Evolutionary conservation across 164 flowering plant genomes (phyloP), one percentile per base, ranked within the genome.

Genomic region (Paratinospora sagittata): DNA sequence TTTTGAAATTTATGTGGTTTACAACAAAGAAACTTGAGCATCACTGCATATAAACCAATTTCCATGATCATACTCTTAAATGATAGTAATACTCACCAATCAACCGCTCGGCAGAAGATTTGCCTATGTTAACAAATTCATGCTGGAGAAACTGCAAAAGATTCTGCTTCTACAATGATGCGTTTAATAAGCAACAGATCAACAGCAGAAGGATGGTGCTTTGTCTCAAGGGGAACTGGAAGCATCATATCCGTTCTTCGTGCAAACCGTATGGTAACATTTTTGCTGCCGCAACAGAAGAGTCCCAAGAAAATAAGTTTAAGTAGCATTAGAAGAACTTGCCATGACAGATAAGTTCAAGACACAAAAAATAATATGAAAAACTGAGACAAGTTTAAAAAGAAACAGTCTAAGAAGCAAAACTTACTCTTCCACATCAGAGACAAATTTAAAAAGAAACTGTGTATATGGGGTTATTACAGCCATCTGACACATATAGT

Each of bases 401-500:
- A 87, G 85, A 79, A 92, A n/a, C 60, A 52, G 17, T 52, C 23
- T 52, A 17, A 52, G 77, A 68, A 70, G 72, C 74, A 81, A 73
- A 66, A 63, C 85, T 62, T 88, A 95, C 99, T 95, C 99, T 21
- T 92, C 68, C 70, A 83, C 63, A 65, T 92, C 97, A 21, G 96
- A 86, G 33, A 88, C 72, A 84, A 87, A 92, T 78, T 75, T 90
- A 69, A 95, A 95, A 64, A 89, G 86, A 80, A 95, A 92, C 73
- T 95, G 91, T 0, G 97, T 94, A 85, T 95, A 95, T 34, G 97
- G 99, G 55, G 99, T 92, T 45, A 95, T 95, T 70, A 95, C 99
- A 70, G 97, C 99, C 96, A 95, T 92, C 79, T 95, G 99, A 74
- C 99, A 94, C 97, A 95, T 89, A 76, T 92, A 95, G 71, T 95